Conservation (phyloP, 139 green algal genomes). For the Chlamydomonas sphaeroides region DNA sequence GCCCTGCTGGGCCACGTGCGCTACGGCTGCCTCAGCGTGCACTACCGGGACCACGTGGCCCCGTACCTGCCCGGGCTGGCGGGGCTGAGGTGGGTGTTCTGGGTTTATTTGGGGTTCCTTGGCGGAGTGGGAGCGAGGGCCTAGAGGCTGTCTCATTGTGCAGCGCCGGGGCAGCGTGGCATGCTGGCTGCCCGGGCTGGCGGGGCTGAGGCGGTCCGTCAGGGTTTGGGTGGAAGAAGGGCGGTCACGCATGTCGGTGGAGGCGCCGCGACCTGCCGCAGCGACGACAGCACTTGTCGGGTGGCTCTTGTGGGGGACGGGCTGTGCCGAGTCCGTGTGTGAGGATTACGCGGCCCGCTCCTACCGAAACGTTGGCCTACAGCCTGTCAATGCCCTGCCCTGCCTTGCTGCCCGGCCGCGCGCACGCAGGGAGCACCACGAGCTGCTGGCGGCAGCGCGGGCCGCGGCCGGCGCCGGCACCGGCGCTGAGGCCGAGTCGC, state of each 20-base stretch:
- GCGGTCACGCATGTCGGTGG: neutral
- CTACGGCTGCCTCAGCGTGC: neutral
- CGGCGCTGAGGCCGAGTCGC: too few species aligned
- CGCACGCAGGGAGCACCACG: slow-evolving; percentile 2
- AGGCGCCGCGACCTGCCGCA: too few species aligned
- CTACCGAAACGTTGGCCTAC: neutral
- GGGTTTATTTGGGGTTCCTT: neutral
- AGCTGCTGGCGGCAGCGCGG: neutral
- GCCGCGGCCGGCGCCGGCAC: neutral
- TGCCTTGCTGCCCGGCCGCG: neutral
- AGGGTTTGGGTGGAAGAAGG: too few species aligned
- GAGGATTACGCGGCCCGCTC: neutral
- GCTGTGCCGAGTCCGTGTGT: neutral
- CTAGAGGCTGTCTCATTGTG: neutral
- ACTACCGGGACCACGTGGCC: slow-evolving; percentile 5
- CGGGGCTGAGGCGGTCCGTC: too few species aligned
- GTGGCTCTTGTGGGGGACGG: too few species aligned
- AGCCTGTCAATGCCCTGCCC: neutral
- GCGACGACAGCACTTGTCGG: too few species aligned
- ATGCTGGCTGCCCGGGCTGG: too few species aligned
- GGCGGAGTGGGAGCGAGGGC: too few species aligned
- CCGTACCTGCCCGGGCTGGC: slow-evolving; percentile 12
- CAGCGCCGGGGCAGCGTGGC: too few species aligned
- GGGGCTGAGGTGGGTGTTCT: neutral
- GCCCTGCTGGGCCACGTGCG: slow-evolving; percentile 6